Conservation (phyloP, 208 protist species). For the Acanthamoeba castellanii region DNA sequence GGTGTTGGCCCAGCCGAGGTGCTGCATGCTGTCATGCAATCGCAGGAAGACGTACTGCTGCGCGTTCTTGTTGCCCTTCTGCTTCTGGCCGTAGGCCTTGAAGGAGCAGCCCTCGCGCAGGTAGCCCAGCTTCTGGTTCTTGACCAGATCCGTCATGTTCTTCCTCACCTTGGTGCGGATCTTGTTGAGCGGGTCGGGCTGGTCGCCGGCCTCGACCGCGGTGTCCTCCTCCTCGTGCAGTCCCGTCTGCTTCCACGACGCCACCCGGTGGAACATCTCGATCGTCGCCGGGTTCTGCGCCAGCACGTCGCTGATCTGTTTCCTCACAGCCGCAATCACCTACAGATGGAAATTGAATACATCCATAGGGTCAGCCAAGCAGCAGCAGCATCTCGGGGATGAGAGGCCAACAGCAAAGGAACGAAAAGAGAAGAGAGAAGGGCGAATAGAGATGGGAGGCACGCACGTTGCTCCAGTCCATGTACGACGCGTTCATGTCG, state of each 20-base stretch:
- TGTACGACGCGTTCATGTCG: constrained; percentile 82
- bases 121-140: constrained; percentile 76
- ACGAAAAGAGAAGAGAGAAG: not conserved
- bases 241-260: constrained; percentile 72
- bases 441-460: not conserved
- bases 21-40: constrained; percentile 62
- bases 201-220: constrained; percentile 43
- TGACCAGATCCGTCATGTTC: constrained; percentile 73
- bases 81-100: constrained; percentile 68
- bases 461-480: constrained; percentile 79
- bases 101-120: constrained; percentile 69
- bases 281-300: constrained; percentile 78
- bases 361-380: not conserved
- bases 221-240: constrained; percentile 1
- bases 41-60: constrained; percentile 49
- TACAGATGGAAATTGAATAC: not conserved
- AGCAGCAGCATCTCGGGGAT: not conserved
- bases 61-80: constrained; percentile 54
- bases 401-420: not conserved
- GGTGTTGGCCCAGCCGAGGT: constrained; percentile 43
- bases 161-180: constrained; percentile 43
- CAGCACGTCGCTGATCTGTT: constrained; percentile 74
- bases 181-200: constrained; percentile 74
- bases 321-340: constrained; percentile 77
- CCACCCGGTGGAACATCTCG: constrained; percentile 77